phyloP scores from a whole-genome alignment of 805 yeast species.

The Diddensiella transvaalensis region DNA sequence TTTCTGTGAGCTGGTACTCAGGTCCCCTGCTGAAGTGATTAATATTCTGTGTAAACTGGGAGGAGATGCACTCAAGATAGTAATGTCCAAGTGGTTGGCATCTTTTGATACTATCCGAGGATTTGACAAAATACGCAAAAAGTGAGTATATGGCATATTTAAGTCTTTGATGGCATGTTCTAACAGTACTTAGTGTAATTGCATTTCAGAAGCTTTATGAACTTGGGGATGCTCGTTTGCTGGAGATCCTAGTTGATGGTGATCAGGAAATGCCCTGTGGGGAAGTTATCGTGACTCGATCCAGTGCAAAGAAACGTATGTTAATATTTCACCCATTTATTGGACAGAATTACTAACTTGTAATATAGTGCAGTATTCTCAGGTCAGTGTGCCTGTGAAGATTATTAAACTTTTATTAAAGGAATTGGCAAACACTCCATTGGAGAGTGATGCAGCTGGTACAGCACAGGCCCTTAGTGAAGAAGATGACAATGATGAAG shows the following conservation, averaged over 20 bases:
- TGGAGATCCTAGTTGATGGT: constrained; percentile 64
- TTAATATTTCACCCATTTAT: not conserved
- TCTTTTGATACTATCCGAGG: constrained; percentile 81
- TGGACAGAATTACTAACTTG: constrained; percentile 33
- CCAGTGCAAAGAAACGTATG: constrained; percentile 56
- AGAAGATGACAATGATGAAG: constrained; percentile 35
- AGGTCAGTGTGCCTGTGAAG: constrained; percentile 64
- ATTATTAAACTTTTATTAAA: constrained; percentile 65
- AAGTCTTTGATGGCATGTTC: too few species aligned
- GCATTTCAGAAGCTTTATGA: constrained; percentile 69
- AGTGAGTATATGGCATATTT: too few species aligned
- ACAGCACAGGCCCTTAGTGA: constrained; percentile 13
- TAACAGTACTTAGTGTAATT: constrained; percentile 48
- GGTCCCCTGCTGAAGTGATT: constrained; percentile 61
- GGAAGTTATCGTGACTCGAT: constrained; percentile 76
- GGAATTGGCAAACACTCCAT: constrained; percentile 65
- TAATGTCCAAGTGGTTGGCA: constrained; percentile 78
- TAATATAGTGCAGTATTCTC: constrained; percentile 56
- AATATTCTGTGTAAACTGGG: constrained; percentile 47
- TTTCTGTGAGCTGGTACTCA: constrained; percentile 64
- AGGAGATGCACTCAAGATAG: constrained; percentile 47
- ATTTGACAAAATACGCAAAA: constrained; percentile 60
- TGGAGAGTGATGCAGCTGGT: constrained; percentile 42
- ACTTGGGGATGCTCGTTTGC: constrained; percentile 52
- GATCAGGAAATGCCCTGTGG: constrained; percentile 58